Conservation (phyloP, 768 basidiomycete genomes). For the Boletus tylopilopsis region DNA sequence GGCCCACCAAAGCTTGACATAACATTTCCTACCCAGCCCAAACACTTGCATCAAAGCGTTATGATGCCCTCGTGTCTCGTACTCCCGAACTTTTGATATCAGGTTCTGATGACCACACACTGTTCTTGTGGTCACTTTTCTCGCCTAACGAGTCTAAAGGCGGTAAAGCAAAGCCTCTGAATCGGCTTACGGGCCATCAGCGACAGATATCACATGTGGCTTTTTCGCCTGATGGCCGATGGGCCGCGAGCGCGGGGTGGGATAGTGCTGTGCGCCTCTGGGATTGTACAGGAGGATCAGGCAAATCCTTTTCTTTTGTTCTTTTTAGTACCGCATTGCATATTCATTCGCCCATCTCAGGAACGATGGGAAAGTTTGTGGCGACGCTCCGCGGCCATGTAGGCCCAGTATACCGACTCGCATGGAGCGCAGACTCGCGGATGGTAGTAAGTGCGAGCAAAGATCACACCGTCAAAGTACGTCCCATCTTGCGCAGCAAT, state of each 20-base stretch:
- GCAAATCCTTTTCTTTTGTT: slow-evolving; percentile 24
- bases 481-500: slow-evolving; percentile 16
- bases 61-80: slow-evolving; percentile 60
- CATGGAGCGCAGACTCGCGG: slow-evolving; percentile 93
- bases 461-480: slow-evolving; percentile 91
- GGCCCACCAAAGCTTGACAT: background rate
- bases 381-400: slow-evolving; percentile 91
- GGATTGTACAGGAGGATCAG: slow-evolving; percentile 61
- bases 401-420: slow-evolving; percentile 88
- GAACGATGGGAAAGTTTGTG: slow-evolving; percentile 78
- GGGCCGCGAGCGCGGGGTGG: slow-evolving; percentile 89
- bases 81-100: slow-evolving; percentile 85
- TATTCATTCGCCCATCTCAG: slow-evolving; percentile 20
- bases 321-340: background rate
- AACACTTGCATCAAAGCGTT: slow-evolving; percentile 70
- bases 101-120: slow-evolving; percentile 96
- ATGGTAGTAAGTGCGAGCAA: slow-evolving; percentile 93
- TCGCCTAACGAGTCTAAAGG: slow-evolving; percentile 33
- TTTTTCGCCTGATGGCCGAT: slow-evolving; percentile 91
- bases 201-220: slow-evolving; percentile 91
- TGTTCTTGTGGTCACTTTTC: slow-evolving; percentile 93
- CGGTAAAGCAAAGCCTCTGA: slow-evolving; percentile 62
- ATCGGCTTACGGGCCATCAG: slow-evolving; percentile 91
- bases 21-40: slow-evolving; percentile 50
- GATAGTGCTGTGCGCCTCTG: slow-evolving; percentile 90